These are phyloP conservation scores for Linnemannia elongata DNA, from an alignment of 192 early-diverging fungal genomes.

Conservation along the genomic window DNA sequence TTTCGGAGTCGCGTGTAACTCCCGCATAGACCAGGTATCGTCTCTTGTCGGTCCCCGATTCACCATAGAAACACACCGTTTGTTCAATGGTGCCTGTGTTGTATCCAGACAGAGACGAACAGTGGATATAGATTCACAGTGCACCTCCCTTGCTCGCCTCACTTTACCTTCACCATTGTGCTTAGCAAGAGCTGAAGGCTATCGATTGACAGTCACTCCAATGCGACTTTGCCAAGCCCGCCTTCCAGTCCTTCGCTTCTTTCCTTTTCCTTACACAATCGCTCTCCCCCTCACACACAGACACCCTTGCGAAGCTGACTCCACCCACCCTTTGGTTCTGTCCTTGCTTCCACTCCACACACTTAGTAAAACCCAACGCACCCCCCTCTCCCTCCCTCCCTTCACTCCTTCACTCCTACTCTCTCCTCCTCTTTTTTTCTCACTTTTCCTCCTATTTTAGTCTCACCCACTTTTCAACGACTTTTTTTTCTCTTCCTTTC, in stretches of 20 bases:
- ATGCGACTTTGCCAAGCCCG: not conserved
- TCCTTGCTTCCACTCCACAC: not conserved
- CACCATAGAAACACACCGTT: too few relatives aligned
- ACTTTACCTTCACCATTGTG: too few relatives aligned
- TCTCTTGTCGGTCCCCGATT: too few relatives aligned
- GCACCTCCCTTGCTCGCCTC: too few relatives aligned
- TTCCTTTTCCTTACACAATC: not conserved
- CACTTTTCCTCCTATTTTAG: not conserved
- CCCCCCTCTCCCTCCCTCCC: not conserved
- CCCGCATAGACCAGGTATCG: too few relatives aligned
- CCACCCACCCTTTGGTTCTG: not conserved
- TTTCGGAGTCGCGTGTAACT: too few relatives aligned
- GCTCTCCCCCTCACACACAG: not conserved
- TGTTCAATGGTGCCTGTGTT: too few relatives aligned
- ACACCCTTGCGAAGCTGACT: too few relatives aligned
- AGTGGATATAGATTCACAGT: too few relatives aligned
- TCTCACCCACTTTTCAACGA: not conserved
- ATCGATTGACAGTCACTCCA: not conserved
- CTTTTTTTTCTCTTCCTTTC: not conserved
- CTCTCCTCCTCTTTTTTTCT: not conserved
- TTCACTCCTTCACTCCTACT: not conserved
- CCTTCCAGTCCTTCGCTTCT: not conserved
- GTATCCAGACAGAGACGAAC: too few relatives aligned
- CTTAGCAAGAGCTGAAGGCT: not conserved
- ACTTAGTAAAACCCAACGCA: not conserved